Percentiles rank a stretch among this genome's conserved stretches.
These are phyloP conservation scores for Calonectria crousiana DNA, from an alignment of 2,329 filamentous ascomycete species.

Conservation along the genomic window DNA sequence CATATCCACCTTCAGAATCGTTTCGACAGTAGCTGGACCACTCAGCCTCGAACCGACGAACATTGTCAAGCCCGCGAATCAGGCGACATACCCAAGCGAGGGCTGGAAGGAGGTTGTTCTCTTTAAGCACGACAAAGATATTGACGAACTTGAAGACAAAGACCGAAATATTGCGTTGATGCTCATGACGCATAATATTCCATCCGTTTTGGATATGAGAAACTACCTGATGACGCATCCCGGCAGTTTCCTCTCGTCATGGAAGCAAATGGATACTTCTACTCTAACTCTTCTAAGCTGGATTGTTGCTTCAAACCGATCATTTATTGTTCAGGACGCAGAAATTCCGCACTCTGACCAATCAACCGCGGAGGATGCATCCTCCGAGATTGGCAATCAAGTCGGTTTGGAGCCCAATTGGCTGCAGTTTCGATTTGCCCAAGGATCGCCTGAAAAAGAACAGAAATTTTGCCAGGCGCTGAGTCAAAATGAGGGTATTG, in stretches of 20 bases:
- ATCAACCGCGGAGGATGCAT: not conserved
- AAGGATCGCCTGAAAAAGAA: constrained; percentile 91
- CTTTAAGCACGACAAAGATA: constrained; percentile 41
- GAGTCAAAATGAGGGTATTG: constrained; percentile 50
- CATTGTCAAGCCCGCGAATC: not conserved
- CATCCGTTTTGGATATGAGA: constrained; percentile 70
- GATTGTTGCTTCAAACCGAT: constrained; percentile 91
- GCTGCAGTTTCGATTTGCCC: constrained; percentile 88
- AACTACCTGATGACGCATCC: constrained; percentile 57
- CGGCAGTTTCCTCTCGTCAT: constrained; percentile 55
- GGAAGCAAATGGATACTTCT: constrained; percentile 71
- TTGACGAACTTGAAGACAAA: constrained; percentile 33
- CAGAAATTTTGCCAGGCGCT: constrained; percentile 77
- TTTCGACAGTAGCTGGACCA: constrained; percentile 16
- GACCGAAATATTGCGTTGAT: constrained; percentile 46
- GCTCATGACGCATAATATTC: constrained; percentile 69
- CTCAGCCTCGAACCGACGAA: not conserved
- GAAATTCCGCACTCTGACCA: constrained; percentile 37
- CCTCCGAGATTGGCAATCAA: constrained; percentile 43
- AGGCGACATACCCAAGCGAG: constrained; percentile 12
- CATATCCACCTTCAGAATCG: constrained; percentile 30
- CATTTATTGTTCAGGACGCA: constrained; percentile 84
- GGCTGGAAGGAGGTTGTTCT: constrained; percentile 34
- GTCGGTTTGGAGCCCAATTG: constrained; percentile 74
- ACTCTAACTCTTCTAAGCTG: constrained; percentile 80